phyloP scores from a whole-genome alignment of 495 filamentous ascomycete species.

The Neurospora sp. region DNA sequence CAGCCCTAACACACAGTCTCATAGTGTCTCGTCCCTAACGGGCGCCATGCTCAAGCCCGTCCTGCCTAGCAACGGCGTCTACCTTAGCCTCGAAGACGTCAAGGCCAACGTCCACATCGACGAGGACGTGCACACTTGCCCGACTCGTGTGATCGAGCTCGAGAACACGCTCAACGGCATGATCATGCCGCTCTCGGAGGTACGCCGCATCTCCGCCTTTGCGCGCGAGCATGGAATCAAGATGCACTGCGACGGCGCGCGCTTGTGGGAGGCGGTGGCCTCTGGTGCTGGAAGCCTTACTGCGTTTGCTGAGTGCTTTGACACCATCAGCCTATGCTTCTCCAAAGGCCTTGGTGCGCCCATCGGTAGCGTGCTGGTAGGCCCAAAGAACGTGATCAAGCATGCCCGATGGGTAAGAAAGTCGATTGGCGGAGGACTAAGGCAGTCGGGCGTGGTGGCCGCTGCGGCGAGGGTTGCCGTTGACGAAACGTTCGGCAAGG shows the following conservation, averaged over 20 bases:
- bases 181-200: slow-evolving; percentile 65
- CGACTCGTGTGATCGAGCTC: slow-evolving; percentile 69
- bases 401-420: slow-evolving; percentile 75
- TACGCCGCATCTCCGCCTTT: slow-evolving; percentile 56
- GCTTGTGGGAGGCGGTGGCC: slow-evolving; percentile 69
- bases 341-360: slow-evolving; percentile 86
- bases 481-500: slow-evolving; percentile 60
- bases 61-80: slow-evolving; percentile 51
- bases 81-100: slow-evolving; percentile 72
- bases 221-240: slow-evolving; percentile 56
- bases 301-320: slow-evolving; percentile 63
- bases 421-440: slow-evolving; percentile 69
- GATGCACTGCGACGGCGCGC: slow-evolving; percentile 76
- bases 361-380: slow-evolving; percentile 71
- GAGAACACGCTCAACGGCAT: slow-evolving; percentile 80
- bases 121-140: slow-evolving; percentile 48
- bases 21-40: slow-evolving; percentile 44
- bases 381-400: slow-evolving; percentile 53
- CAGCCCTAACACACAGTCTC: neutral
- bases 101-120: slow-evolving; percentile 39
- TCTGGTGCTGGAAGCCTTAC: slow-evolving; percentile 49
- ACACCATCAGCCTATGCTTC: slow-evolving; percentile 77
- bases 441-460: slow-evolving; percentile 57
- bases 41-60: slow-evolving; percentile 51
- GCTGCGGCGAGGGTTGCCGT: slow-evolving; percentile 49